These are phyloP conservation scores for Cystobasidium tubakii DNA, from an alignment of 768 basidiomycete species.

Conservation along the genomic window DNA sequence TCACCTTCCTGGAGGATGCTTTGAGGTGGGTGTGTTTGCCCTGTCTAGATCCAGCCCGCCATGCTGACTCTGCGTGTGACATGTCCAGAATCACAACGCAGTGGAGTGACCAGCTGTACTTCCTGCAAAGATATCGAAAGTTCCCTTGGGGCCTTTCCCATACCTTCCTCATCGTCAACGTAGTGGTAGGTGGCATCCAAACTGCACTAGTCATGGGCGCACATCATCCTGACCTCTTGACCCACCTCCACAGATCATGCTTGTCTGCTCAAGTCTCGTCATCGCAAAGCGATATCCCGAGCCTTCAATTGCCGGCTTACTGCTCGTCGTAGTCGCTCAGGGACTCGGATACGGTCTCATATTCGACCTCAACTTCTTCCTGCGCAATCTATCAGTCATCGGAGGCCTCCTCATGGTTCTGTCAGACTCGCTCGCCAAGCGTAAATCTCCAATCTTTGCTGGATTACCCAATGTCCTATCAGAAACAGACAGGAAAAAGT, in stretches of 20 bases:
- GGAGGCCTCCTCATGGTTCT: constrained; percentile 99
- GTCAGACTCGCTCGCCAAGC: constrained; percentile 83
- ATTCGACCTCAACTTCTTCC: constrained; percentile 99
- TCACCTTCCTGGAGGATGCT: constrained; percentile 96
- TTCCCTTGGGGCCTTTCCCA: constrained; percentile 96
- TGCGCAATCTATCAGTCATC: constrained; percentile 94
- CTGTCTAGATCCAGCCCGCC: no score
- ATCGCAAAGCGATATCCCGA: constrained; percentile 82
- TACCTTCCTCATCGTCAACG: constrained; percentile 81
- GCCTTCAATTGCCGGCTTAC: constrained; percentile 79
- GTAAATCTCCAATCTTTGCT: constrained; percentile 73
- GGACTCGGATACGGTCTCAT: constrained; percentile 98
- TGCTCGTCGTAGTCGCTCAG: constrained; percentile 85
- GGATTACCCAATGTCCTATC: constrained; percentile 72
- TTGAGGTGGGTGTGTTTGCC: constrained; percentile 53
- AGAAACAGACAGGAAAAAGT: constrained; percentile 97
- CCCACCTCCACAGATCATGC: constrained; percentile 67
- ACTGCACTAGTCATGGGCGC: background rate
- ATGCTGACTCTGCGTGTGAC: background rate
- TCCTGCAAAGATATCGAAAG: constrained; percentile 79
- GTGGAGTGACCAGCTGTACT: constrained; percentile 97
- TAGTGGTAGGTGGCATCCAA: constrained; percentile 61
- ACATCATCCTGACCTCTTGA: no score
- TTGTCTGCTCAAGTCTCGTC: constrained; percentile 72
- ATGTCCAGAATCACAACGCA: constrained; percentile 52